phyloP scores from a whole-genome alignment of 2,329 filamentous ascomycete genomes.

The Macrophomina phaseolina region DNA sequence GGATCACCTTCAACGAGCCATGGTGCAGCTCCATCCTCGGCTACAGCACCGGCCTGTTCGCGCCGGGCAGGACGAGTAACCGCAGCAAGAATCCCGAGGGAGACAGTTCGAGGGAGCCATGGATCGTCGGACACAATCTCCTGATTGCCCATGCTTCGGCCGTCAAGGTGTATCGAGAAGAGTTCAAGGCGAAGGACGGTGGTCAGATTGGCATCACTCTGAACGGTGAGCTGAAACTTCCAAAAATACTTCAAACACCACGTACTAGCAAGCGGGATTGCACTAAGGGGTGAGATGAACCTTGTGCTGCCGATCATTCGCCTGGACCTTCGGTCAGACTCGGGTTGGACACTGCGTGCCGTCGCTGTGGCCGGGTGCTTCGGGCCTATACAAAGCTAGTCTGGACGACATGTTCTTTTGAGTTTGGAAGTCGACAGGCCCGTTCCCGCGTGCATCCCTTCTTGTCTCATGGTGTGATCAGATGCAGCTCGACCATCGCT shows the following conservation, averaged over 20 bases:
- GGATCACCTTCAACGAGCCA: constrained; percentile 92
- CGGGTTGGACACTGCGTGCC: not conserved
- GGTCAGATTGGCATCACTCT: constrained; percentile 88
- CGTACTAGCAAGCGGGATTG: constrained; percentile 10
- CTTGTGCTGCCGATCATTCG: constrained; percentile 19
- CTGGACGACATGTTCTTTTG: constrained; percentile 4
- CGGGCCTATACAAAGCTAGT: constrained; percentile 20
- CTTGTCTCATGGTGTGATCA: constrained; percentile 13
- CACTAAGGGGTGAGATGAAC: constrained; percentile 14
- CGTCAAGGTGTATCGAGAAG: constrained; percentile 81
- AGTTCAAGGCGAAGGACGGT: constrained; percentile 74
- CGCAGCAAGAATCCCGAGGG: constrained; percentile 72
- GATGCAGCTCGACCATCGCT: constrained; percentile 3
- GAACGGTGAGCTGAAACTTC: constrained; percentile 63
- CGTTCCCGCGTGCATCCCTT: not conserved
- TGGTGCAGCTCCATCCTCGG: constrained; percentile 84
- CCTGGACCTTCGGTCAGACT: constrained; percentile 10
- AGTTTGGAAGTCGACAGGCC: constrained; percentile 7
- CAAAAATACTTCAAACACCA: constrained; percentile 13
- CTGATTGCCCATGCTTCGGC: constrained; percentile 80
- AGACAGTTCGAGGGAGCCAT: constrained; percentile 77
- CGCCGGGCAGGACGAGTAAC: constrained; percentile 82
- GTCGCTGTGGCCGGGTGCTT: not conserved
- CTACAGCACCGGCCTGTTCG: constrained; percentile 78
- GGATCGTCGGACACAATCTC: constrained; percentile 81